These are phyloP conservation scores for Melaleuca quinquenervia DNA, from an alignment of 345 rosid genomes.

Conservation along the genomic window DNA sequence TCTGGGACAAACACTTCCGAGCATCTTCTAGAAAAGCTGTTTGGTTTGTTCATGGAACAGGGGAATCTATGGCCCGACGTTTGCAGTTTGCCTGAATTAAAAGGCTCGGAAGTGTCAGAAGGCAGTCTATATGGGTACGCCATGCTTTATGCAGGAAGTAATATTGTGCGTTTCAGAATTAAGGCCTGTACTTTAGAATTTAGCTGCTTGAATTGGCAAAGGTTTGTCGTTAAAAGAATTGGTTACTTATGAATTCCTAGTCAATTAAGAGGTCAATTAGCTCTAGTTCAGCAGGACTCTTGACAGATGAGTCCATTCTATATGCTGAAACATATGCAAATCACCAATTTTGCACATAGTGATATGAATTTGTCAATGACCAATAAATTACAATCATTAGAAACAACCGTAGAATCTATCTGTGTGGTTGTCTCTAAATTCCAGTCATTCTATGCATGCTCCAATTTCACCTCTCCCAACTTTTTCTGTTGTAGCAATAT, in stretches of 20 bases:
- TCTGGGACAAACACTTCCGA: conserved; percentile 32
- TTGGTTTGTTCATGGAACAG: conserved; percentile 83
- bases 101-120: conserved; percentile 59
- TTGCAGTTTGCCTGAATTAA: conserved; percentile 60
- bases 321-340: neutral
- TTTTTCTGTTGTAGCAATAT: neutral
- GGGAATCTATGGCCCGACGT: conserved; percentile 90
- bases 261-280: neutral
- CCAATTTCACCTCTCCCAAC: neutral
- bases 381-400: neutral
- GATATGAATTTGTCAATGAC: neutral
- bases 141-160: neutral
- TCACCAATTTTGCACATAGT: neutral
- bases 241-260: neutral
- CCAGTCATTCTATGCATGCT: neutral
- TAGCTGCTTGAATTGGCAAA: neutral
- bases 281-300: neutral
- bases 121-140: conserved; percentile 71
- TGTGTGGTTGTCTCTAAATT: neutral
- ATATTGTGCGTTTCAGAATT: neutral
- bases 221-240: neutral
- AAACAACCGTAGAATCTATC: neutral
- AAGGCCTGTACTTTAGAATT: neutral
- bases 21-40: conserved; percentile 65
- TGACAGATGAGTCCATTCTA: neutral